Evolutionary conservation across 441 rosid species (phyloP).

Genomic region (Aquilaria agallochum): DNA sequence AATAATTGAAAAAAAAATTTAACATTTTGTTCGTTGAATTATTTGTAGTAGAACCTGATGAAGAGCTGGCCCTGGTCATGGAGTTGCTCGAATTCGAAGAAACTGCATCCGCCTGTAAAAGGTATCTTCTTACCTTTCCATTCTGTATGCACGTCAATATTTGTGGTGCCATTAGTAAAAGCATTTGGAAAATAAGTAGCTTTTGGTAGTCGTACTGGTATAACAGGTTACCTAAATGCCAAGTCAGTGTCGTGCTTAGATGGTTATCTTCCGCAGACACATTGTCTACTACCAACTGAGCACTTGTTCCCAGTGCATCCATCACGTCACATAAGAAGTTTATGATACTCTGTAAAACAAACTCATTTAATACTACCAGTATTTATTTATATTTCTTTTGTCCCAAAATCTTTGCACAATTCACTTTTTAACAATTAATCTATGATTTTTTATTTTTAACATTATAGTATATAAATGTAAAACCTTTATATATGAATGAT

Average conservation of each 20-base stretch:
- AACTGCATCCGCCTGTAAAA: neutral
- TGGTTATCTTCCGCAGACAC: conserved; percentile 5
- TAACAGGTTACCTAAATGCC: conserved; percentile 10
- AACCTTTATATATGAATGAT: no score
- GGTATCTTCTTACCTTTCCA: conserved; percentile 16
- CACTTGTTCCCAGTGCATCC: conserved; percentile 15
- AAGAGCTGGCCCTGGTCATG: conserved; percentile 7
- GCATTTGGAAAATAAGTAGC: neutral
- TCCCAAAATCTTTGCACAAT: no score
- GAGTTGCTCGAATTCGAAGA: conserved; percentile 12
- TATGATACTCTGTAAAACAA: conserved; percentile 8
- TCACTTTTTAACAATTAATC: no score
- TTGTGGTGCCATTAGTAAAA: neutral
- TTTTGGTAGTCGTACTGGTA: neutral
- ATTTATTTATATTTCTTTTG: neutral
- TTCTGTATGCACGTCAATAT: conserved; percentile 2
- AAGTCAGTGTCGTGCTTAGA: conserved; percentile 3
- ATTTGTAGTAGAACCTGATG: conserved; percentile 7
- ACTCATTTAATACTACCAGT: neutral
- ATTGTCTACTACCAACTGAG: conserved; percentile 5
- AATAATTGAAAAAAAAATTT: neutral
- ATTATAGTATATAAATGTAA: no score
- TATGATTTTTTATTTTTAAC: no score
- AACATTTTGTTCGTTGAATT: neutral
- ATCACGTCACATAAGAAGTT: conserved; percentile 10